A percentile compares a stretch with the other conserved stretches of the same genome.
phyloP scores from a whole-genome alignment of 2,329 filamentous ascomycete genomes.

The Dactylellina haptotyla region DNA sequence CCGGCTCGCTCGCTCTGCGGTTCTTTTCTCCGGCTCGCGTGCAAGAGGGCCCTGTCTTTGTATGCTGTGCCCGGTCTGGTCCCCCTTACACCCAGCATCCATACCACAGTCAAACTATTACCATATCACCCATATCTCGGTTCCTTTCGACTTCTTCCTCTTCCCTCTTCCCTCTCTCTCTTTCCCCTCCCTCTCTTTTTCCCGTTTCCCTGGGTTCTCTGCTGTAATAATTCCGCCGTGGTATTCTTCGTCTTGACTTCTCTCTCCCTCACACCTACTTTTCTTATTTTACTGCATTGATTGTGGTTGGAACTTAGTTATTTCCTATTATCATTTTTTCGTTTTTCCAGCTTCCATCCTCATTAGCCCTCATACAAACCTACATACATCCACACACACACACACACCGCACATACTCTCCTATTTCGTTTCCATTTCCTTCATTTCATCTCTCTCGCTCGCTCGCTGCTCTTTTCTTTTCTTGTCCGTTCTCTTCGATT shows the following conservation, averaged over 20 bases:
- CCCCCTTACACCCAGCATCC: too few species aligned
- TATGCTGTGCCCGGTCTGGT: too few species aligned
- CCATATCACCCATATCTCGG: neutral
- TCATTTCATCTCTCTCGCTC: constrained; percentile 11
- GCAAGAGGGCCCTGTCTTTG: too few species aligned
- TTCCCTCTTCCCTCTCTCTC: neutral
- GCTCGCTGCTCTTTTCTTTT: neutral
- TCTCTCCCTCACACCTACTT: neutral
- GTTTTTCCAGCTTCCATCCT: neutral
- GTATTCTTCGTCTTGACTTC: neutral
- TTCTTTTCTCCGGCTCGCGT: too few species aligned
- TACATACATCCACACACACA: too few species aligned
- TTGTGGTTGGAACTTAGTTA: constrained; percentile 12
- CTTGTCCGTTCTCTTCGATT: neutral
- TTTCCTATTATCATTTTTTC: neutral
- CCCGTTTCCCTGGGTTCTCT: too few species aligned
- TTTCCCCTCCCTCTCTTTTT: neutral
- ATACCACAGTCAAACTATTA: too few species aligned
- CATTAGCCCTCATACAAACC: too few species aligned
- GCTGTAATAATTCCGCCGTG: neutral
- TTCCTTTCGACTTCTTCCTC: neutral
- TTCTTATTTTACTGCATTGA: constrained; percentile 30
- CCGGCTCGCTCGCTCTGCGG: too few species aligned
- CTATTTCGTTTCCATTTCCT: constrained; percentile 5
- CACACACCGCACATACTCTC: too few species aligned